Conservation (phyloP, 2,329 filamentous ascomycete genomes). For the Penicillium glabrum region DNA sequence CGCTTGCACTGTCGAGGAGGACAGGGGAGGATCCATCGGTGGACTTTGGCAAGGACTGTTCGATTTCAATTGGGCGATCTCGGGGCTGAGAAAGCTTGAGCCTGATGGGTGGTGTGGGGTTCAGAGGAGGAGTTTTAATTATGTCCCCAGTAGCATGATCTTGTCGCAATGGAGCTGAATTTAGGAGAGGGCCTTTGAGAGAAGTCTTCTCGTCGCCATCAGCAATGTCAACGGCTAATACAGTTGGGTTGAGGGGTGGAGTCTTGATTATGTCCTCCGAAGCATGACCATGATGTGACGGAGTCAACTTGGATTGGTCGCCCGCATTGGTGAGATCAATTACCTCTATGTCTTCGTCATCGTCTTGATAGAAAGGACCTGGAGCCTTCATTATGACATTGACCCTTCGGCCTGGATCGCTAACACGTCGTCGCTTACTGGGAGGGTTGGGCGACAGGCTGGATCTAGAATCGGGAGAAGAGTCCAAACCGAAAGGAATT, state of each 20-base stretch:
- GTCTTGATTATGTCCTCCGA: neutral
- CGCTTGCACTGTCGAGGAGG: neutral
- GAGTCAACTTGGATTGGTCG: neutral
- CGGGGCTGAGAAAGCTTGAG: neutral
- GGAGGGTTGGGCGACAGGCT: neutral
- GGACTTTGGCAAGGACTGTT: neutral
- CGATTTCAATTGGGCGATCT: too few species aligned
- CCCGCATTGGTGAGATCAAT: neutral
- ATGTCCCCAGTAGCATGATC: neutral
- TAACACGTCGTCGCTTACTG: slow-evolving; percentile 1
- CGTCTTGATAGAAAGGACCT: neutral
- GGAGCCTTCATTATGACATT: neutral
- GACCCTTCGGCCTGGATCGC: neutral
- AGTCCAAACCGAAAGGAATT: neutral
- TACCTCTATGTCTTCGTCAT: neutral
- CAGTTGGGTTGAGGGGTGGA: neutral
- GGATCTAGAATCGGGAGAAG: neutral
- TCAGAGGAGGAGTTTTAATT: slow-evolving; percentile 5
- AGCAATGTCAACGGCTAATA: neutral
- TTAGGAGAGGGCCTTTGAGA: neutral
- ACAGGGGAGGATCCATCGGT: neutral
- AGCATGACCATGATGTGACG: neutral
- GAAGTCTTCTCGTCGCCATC: neutral
- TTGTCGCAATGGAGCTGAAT: too few species aligned
- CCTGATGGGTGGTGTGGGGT: neutral